Percentiles rank a stretch among this genome's conserved stretches.
These are phyloP conservation scores for Aspergillus calidoustus DNA, from an alignment of 2,329 filamentous ascomycete species.

Conservation along the genomic window DNA sequence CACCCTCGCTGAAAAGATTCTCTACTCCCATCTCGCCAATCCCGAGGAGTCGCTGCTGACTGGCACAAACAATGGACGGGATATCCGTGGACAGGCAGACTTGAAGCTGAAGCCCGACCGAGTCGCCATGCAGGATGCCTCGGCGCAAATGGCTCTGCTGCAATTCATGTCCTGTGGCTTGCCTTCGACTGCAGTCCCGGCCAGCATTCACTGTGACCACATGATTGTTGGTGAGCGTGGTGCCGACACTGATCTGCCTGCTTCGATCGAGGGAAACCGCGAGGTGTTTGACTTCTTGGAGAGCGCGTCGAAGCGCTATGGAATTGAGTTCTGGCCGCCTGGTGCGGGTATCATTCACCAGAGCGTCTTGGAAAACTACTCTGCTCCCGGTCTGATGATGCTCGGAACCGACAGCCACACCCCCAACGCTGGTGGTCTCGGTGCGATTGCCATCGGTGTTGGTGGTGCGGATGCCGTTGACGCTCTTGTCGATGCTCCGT, in stretches of 20 bases:
- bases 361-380: constrained; percentile 97
- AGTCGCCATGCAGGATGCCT: constrained; percentile 99
- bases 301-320: constrained; percentile 86
- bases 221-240: constrained; percentile 96
- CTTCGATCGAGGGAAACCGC: constrained; percentile 87
- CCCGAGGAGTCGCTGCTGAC: constrained; percentile 84
- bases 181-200: constrained; percentile 85
- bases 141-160: constrained; percentile 95
- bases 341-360: constrained; percentile 97
- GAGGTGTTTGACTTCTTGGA: constrained; percentile 98
- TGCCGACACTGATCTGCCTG: constrained; percentile 80
- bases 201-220: constrained; percentile 98
- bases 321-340: constrained; percentile 94
- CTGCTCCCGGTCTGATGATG: constrained; percentile 98
- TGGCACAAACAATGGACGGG: constrained; percentile 79
- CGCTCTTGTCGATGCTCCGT: constrained; percentile 91
- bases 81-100: constrained; percentile 85
- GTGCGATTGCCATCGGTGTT: constrained; percentile 93
- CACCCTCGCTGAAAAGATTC: constrained; percentile 95
- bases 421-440: constrained; percentile 93
- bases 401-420: constrained; percentile 97
- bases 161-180: constrained; percentile 99
- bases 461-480: constrained; percentile 97
- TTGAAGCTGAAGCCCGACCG: constrained; percentile 96
- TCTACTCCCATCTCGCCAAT: constrained; percentile 93